These are phyloP conservation scores for Tuber calosporum DNA, from an alignment of 495 filamentous ascomycete genomes.

Conservation along the genomic window DNA sequence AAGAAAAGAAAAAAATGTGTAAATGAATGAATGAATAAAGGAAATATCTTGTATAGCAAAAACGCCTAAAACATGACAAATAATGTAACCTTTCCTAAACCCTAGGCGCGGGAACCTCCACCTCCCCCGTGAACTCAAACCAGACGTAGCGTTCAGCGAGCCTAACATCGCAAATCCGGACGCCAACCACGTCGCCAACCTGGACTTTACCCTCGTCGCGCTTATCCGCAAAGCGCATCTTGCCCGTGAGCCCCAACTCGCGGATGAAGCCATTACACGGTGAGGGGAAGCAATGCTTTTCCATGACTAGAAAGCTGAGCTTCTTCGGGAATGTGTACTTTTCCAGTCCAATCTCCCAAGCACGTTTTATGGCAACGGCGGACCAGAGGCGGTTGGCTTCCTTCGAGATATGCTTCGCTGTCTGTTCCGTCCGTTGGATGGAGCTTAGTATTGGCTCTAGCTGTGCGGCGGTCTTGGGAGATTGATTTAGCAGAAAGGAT, in stretches of 20 bases:
- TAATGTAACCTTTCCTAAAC: background rate
- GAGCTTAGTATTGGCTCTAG: slow-evolving; percentile 40
- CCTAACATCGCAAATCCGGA: slow-evolving; percentile 48
- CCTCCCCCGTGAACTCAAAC: slow-evolving; percentile 22
- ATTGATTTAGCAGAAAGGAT: slow-evolving; percentile 54
- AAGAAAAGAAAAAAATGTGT: too few relatives aligned
- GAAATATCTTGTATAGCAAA: background rate
- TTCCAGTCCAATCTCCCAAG: slow-evolving; percentile 41
- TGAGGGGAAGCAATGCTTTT: slow-evolving; percentile 33
- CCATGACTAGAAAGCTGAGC: slow-evolving; percentile 42
- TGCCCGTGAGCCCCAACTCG: slow-evolving; percentile 38
- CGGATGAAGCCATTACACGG: slow-evolving; percentile 44
- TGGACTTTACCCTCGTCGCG: slow-evolving; percentile 43
- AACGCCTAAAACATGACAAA: background rate
- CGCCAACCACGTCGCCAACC: slow-evolving; percentile 53
- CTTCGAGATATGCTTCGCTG: slow-evolving; percentile 42
- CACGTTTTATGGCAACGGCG: slow-evolving; percentile 47
- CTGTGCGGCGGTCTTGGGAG: slow-evolving; percentile 49
- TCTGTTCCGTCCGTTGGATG: slow-evolving; percentile 41
- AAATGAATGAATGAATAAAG: too few relatives aligned
- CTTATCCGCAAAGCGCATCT: slow-evolving; percentile 32
- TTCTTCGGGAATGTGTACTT: slow-evolving; percentile 39
- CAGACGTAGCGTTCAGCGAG: slow-evolving; percentile 32
- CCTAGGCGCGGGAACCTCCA: background rate
- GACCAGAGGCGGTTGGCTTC: slow-evolving; percentile 55